These are phyloP conservation scores for Aspergillus sergii DNA, from an alignment of 2,329 filamentous ascomycete species.

Conservation along the genomic window DNA sequence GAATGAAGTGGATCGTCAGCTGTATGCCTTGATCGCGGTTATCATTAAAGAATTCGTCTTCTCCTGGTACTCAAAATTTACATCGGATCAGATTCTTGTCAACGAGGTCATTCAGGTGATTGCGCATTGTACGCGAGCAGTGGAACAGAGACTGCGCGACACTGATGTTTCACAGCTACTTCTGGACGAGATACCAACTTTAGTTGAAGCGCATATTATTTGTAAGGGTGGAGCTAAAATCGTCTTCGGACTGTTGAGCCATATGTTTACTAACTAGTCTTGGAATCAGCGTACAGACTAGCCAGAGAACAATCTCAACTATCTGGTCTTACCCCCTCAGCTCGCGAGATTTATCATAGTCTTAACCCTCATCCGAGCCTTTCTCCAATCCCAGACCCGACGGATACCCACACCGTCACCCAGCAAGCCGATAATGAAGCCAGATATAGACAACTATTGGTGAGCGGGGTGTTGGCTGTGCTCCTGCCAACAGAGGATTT, in stretches of 20 bases:
- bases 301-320: constrained; percentile 62
- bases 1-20: constrained; percentile 88
- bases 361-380: constrained; percentile 79
- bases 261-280: constrained; percentile 23
- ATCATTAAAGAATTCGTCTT: constrained; percentile 88
- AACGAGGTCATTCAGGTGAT: constrained; percentile 87
- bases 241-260: too few species aligned
- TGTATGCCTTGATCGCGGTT: constrained; percentile 90
- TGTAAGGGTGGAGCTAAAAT: constrained; percentile 56
- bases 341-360: constrained; percentile 77
- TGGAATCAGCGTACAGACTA: constrained; percentile 68
- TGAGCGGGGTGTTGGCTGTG: constrained; percentile 77
- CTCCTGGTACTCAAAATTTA: constrained; percentile 91
- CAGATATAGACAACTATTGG: constrained; percentile 84
- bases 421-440: constrained; percentile 76
- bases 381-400: constrained; percentile 69
- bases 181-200: constrained; percentile 82
- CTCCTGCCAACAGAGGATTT: constrained; percentile 91
- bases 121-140: constrained; percentile 82
- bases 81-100: constrained; percentile 83
- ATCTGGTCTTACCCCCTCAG: constrained; percentile 62
- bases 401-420: constrained; percentile 53
- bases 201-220: constrained; percentile 77
- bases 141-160: constrained; percentile 82
- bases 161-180: constrained; percentile 81